These are phyloP conservation scores for Colletotrichum tropicale DNA, from an alignment of 2,329 filamentous ascomycete genomes.

Conservation along the genomic window DNA sequence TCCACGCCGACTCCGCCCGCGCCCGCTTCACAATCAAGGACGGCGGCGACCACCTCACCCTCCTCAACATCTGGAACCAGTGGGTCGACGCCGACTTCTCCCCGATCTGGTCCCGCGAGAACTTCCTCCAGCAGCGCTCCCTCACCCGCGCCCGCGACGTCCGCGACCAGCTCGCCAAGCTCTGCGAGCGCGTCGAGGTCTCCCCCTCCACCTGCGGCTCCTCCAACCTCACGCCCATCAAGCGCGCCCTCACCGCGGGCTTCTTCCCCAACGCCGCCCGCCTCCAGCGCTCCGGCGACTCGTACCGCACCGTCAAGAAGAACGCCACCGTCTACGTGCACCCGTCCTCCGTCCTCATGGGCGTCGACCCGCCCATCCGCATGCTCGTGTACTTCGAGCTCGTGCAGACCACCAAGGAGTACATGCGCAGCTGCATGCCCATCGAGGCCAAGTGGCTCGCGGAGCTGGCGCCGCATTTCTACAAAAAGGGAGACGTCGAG, in stretches of 20 bases:
- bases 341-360: conserved; percentile 81
- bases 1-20: conserved; percentile 90
- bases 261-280: conserved; percentile 95
- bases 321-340: conserved; percentile 91
- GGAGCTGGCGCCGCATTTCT: conserved; percentile 92
- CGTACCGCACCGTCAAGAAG: conserved; percentile 91
- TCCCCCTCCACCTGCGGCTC: conserved; percentile 71
- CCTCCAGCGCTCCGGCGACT: conserved; percentile 81
- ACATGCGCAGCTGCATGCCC: conserved; percentile 87
- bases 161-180: conserved; percentile 86
- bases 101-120: conserved; percentile 86
- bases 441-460: conserved; percentile 84
- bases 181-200: conserved; percentile 94
- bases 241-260: conserved; percentile 86
- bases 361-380: conserved; percentile 75
- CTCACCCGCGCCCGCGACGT: conserved; percentile 89
- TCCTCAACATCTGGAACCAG: conserved; percentile 93
- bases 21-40: conserved; percentile 89
- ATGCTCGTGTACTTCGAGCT: conserved; percentile 89
- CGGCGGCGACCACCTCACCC: conserved; percentile 86
- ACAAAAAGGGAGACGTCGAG: conserved; percentile 91
- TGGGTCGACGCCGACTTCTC: conserved; percentile 94
- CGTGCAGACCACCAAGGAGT: conserved; percentile 86
- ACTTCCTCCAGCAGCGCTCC: conserved; percentile 91
- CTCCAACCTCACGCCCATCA: conserved; percentile 77